Evolutionary conservation across 768 basidiomycete species (phyloP), one percentile per base, ranked within the genome.

Genomic region (Xerocomellus intermedius): DNA sequence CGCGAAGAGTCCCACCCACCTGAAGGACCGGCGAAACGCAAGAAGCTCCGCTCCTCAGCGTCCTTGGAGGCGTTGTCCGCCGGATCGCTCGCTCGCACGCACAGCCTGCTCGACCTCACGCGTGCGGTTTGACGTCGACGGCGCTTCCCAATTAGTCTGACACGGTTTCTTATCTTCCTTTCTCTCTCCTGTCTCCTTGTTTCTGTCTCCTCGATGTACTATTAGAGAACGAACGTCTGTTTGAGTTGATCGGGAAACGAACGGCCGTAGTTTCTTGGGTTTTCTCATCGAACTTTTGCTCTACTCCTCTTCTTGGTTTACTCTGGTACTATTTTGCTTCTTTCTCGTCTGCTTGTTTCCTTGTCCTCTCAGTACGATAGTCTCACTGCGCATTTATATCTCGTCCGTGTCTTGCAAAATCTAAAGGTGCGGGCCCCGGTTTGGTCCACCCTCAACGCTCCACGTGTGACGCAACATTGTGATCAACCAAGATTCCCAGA

Each of bases 21-120:
- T 3, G 54, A 54, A 21, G 52, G 41, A 12, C 60, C 52, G 3
- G 5, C 30, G 19, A 63, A 48, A 35, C 61, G 65, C 46, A 63
- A 49, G 58, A 63, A 54, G 61, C 48, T 14, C 38, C 53, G 58
- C 26, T 21, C 49, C 0, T 47, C 48, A 3, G 9, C 14, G n/a
- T 24, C 56, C 6, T 14, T 13, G 35, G 52, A 48, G 16, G 35
- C 26, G 0, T 35, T 42, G 19, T 19, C 36, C 5, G 6, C 46
- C 12, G 19, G 13, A n/a, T 30, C 45, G 6, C 54, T 46, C 41
- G 17, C 51, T 17, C 44, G 54, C 28, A 46, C 59, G n/a, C 43
- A 33, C 14, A 49, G 28, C 10, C 17, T 24, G 30, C 36, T 52
- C 36, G 56, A 65, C 28, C 8, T 45, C 39, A 39, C 48, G 14